Evolutionary conservation across 805 yeast genomes (phyloP).

Genomic region (Pichia heedii): DNA sequence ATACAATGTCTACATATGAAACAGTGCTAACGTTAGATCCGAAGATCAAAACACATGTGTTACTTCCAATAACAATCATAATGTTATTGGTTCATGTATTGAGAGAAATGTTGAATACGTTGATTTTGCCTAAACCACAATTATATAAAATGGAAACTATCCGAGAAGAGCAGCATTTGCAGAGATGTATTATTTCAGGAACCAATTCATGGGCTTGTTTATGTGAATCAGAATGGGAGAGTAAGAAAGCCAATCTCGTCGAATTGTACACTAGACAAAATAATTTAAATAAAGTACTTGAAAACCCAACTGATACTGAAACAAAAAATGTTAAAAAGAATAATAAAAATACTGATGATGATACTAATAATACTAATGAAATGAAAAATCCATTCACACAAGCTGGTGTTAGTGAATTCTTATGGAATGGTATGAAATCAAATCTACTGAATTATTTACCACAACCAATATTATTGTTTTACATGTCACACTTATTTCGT

Average conservation of each 20-base stretch:
- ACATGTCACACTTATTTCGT: slow-evolving; percentile 90
- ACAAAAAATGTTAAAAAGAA: slow-evolving; percentile 17
- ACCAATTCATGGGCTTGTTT: slow-evolving; percentile 3
- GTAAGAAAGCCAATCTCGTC: slow-evolving; percentile 1
- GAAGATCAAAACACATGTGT: slow-evolving; percentile 77
- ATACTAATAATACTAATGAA: slow-evolving; percentile 14
- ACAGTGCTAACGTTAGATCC: slow-evolving; percentile 65
- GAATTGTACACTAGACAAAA: slow-evolving; percentile 1
- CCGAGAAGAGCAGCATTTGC: slow-evolving; percentile 57
- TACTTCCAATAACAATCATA: slow-evolving; percentile 79
- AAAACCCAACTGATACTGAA: background rate
- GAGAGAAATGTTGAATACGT: slow-evolving; percentile 55
- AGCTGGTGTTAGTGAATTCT: slow-evolving; percentile 59
- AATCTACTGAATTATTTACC: slow-evolving; percentile 81
- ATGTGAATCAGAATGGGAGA: slow-evolving; percentile 10
- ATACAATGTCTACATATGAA: background rate
- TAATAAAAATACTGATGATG: slow-evolving; percentile 25
- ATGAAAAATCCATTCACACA: slow-evolving; percentile 60
- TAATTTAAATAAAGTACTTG: slow-evolving; percentile 4
- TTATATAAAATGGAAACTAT: slow-evolving; percentile 41
- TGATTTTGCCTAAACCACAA: slow-evolving; percentile 53
- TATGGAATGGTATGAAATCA: slow-evolving; percentile 70
- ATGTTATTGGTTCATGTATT: slow-evolving; percentile 83
- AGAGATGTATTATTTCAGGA: slow-evolving; percentile 27
- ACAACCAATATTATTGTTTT: slow-evolving; percentile 89